phyloP scores from a whole-genome alignment of 73 alveolate genomes.

The Uronychia binucleata region DNA sequence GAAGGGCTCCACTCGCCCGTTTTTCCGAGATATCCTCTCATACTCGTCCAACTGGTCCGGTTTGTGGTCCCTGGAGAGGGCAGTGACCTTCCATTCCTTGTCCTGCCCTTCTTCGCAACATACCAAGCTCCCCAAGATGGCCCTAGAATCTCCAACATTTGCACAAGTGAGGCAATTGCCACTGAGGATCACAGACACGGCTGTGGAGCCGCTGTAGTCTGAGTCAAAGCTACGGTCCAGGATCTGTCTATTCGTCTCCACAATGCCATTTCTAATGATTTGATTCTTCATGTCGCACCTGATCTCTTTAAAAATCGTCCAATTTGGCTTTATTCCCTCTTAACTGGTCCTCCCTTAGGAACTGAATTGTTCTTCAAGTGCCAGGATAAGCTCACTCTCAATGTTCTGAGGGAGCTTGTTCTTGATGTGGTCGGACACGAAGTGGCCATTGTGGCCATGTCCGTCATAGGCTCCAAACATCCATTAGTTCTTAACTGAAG shows the following conservation, averaged over 20 bases:
- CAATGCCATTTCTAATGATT: constrained; percentile 19
- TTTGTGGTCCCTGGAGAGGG: constrained; percentile 56
- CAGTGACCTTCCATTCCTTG: constrained; percentile 22
- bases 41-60: constrained; percentile 45
- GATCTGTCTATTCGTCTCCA: constrained; percentile 14
- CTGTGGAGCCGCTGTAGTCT: constrained; percentile 56
- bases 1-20: constrained; percentile 51
- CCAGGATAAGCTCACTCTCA: constrained; percentile 12
- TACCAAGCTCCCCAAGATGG: constrained; percentile 29
- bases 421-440: constrained; percentile 62
- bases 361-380: background rate
- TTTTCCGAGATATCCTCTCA: constrained; percentile 21
- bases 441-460: constrained; percentile 74
- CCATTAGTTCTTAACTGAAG: background rate
- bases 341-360: constrained; percentile 9
- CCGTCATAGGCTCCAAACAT: constrained; percentile 73
- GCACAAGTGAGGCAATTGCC: constrained; percentile 37
- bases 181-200: constrained; percentile 30
- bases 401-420: constrained; percentile 34
- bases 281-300: constrained; percentile 9
- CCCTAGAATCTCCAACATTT: constrained; percentile 57
- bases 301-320: constrained; percentile 13
- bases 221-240: constrained; percentile 20
- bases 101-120: background rate
- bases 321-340: constrained; percentile 2